phyloP scores from a whole-genome alignment of 345 rosid genomes.

The Trapa bicornis region DNA sequence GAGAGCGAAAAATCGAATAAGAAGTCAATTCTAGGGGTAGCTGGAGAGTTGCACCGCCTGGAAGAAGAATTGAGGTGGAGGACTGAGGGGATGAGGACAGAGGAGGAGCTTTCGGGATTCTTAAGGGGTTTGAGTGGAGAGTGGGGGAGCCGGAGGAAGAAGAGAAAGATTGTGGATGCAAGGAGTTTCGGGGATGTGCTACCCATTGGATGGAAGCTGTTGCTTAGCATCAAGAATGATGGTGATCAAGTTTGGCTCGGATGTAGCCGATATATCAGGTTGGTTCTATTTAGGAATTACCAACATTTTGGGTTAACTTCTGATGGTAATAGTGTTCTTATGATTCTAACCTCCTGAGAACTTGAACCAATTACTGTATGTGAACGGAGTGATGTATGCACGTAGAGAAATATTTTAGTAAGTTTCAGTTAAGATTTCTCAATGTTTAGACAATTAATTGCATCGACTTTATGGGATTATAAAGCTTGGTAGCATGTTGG shows the following conservation, averaged over 20 bases:
- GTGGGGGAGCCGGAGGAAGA: slow-evolving; percentile 55
- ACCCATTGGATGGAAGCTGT: slow-evolving; percentile 62
- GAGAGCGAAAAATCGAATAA: slow-evolving; percentile 5
- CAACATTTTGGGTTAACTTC: neutral
- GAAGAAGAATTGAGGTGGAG: slow-evolving; percentile 48
- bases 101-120: slow-evolving; percentile 38
- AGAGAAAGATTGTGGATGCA: slow-evolving; percentile 52
- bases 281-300: slow-evolving; percentile 13
- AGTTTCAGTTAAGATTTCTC: neutral
- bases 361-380: neutral
- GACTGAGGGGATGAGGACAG: slow-evolving; percentile 32
- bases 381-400: neutral
- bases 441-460: neutral
- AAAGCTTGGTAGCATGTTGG: neutral
- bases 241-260: slow-evolving; percentile 30
- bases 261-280: slow-evolving; percentile 59
- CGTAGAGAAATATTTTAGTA: neutral
- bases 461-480: neutral
- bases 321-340: neutral
- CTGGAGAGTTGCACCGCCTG: slow-evolving; percentile 15
- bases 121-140: slow-evolving; percentile 44
- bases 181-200: slow-evolving; percentile 33
- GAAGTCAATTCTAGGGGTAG: slow-evolving; percentile 12
- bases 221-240: slow-evolving; percentile 44
- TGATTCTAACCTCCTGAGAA: neutral